Evolutionary conservation across 257 asterid species (phyloP).

Genomic region (Solanum dulcamara): DNA sequence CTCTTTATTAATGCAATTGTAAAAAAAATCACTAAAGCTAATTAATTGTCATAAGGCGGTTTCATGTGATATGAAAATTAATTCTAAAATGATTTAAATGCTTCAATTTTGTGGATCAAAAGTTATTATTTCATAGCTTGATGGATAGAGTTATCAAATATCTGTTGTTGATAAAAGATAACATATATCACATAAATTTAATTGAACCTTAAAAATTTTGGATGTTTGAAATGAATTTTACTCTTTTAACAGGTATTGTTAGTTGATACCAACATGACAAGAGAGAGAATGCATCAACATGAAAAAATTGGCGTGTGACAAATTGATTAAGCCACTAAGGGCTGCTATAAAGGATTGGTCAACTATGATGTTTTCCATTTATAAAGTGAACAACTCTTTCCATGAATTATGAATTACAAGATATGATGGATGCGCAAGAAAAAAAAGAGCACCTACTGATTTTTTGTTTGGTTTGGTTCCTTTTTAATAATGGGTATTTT

Average conservation of each 20-base stretch:
- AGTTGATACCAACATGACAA: background rate
- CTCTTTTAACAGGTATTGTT: background rate
- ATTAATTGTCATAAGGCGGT: background rate
- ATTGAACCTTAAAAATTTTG: background rate
- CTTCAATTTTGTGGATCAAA: background rate
- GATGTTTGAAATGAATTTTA: background rate
- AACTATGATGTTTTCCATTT: background rate
- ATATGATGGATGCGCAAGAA: background rate
- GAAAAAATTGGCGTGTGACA: background rate
- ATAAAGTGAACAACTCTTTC: background rate
- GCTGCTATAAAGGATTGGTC: background rate
- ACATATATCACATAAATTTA: background rate
- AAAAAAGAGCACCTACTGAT: background rate
- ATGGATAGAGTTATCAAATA: fast-evolving
- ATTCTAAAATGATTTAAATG: background rate
- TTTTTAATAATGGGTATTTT: background rate
- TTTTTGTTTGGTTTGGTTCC: background rate
- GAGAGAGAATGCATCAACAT: background rate
- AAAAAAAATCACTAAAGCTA: background rate
- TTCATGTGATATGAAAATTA: background rate
- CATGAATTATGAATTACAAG: background rate
- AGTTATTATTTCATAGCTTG: background rate
- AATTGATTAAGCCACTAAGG: background rate
- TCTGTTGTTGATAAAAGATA: background rate
- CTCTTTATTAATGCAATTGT: background rate